Percentiles rank a stretch among this genome's conserved stretches.
Evolutionary conservation across 1,284 basidiomycete species (phyloP).

Genomic region (Meripilus lineatus): DNA sequence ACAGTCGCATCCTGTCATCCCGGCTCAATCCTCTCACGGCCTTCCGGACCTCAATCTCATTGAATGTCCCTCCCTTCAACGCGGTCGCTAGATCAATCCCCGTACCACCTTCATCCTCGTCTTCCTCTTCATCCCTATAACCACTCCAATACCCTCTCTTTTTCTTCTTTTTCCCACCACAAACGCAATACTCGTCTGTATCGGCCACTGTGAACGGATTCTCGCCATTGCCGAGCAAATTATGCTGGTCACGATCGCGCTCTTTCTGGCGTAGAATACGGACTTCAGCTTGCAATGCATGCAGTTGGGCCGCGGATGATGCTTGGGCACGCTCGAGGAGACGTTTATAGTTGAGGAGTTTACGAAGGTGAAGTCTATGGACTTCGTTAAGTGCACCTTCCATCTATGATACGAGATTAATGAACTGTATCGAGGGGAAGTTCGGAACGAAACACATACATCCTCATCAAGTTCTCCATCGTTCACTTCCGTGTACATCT

Average conservation of each 20-base stretch:
- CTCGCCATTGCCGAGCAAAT: constrained; percentile 7
- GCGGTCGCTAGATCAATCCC: constrained; percentile 41
- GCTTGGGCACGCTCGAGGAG: constrained; percentile 73
- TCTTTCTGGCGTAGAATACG: constrained; percentile 44
- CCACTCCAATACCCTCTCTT: constrained; percentile 60
- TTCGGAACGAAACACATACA: constrained; percentile 29
- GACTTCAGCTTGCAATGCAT: constrained; percentile 74
- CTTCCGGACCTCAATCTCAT: constrained; percentile 62
- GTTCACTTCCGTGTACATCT: constrained; percentile 65
- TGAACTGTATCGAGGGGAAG: constrained; percentile 5
- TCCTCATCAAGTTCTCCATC: constrained; percentile 70
- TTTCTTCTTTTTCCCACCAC: constrained; percentile 53
- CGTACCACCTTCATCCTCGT: constrained; percentile 36
- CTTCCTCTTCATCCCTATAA: constrained; percentile 40
- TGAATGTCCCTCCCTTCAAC: constrained; percentile 54
- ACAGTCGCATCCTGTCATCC: constrained; percentile 69
- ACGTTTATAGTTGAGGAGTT: constrained; percentile 68
- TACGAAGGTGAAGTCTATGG: constrained; percentile 54
- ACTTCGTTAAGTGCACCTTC: constrained; percentile 49
- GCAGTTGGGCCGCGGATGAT: constrained; percentile 69
- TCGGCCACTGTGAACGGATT: constrained; percentile 18
- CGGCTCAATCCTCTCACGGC: constrained; percentile 56
- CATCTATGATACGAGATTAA: constrained; percentile 38
- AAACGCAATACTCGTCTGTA: constrained; percentile 47
- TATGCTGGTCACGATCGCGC: constrained; percentile 16